Conservation (phyloP, 2,329 filamentous ascomycete genomes). For the Penicillium griseofulvum region DNA sequence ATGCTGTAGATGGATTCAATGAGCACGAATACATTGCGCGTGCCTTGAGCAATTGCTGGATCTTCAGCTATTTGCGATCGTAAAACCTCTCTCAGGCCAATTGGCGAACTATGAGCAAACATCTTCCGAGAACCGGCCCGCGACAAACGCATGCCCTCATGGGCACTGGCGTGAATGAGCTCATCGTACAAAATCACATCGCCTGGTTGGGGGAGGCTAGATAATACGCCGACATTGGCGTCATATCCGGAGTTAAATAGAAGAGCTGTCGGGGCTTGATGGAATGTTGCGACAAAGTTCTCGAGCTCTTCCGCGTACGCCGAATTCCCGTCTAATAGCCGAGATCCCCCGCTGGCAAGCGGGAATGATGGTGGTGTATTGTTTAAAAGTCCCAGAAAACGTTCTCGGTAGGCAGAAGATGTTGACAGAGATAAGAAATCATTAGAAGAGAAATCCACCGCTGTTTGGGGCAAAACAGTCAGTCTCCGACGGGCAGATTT, state of each 20-base stretch:
- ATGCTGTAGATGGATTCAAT: slow-evolving; percentile 76
- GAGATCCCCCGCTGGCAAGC: slow-evolving; percentile 58
- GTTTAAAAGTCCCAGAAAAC: slow-evolving; percentile 50
- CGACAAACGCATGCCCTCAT: slow-evolving; percentile 69
- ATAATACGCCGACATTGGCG: slow-evolving; percentile 64
- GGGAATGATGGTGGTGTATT: slow-evolving; percentile 37
- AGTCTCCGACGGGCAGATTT: slow-evolving; percentile 49
- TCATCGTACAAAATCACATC: slow-evolving; percentile 71
- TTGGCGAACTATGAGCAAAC: slow-evolving; percentile 49
- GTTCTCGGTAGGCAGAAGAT: slow-evolving; percentile 46
- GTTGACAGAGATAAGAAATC: slow-evolving; percentile 62
- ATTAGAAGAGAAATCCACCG: slow-evolving; percentile 63
- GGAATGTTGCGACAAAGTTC: slow-evolving; percentile 57
- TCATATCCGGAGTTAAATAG: slow-evolving; percentile 66
- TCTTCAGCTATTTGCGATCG: slow-evolving; percentile 21
- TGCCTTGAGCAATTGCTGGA: slow-evolving; percentile 35
- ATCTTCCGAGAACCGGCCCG: slow-evolving; percentile 49
- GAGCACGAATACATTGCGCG: slow-evolving; percentile 62
- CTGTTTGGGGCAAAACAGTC: slow-evolving; percentile 44
- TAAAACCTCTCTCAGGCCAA: not conserved
- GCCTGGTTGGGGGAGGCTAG: slow-evolving; percentile 57
- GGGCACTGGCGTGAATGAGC: slow-evolving; percentile 72
- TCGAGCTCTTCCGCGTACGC: slow-evolving; percentile 60
- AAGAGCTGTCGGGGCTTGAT: slow-evolving; percentile 56
- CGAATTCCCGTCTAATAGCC: slow-evolving; percentile 65